phyloP scores from a whole-genome alignment of 1,139 yeast species.

The Blastobotrys petasosporus region DNA sequence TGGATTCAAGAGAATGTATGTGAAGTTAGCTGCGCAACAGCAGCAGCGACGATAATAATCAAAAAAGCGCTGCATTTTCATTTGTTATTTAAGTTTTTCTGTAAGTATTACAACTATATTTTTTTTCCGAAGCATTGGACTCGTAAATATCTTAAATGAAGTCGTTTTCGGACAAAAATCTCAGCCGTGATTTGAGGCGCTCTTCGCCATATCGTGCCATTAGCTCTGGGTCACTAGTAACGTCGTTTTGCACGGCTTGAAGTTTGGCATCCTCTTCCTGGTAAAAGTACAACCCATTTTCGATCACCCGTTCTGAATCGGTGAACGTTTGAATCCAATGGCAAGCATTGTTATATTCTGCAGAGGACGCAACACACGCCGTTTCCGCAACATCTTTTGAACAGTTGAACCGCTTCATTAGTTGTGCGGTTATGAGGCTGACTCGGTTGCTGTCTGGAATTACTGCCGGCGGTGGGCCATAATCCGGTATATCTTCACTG shows the following conservation, averaged over 20 bases:
- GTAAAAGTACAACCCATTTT: background rate
- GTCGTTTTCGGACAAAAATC: background rate
- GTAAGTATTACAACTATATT: background rate
- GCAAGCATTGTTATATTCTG: background rate
- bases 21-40: background rate
- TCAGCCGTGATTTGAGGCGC: background rate
- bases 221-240: background rate
- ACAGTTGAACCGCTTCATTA: background rate
- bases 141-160: no score
- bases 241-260: background rate
- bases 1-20: slow-evolving; percentile 67
- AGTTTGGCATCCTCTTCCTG: background rate
- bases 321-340: background rate
- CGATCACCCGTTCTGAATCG: background rate
- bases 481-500: background rate
- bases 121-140: no score
- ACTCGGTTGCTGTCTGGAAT: background rate
- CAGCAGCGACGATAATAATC: background rate
- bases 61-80: background rate
- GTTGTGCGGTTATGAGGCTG: background rate
- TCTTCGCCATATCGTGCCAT: background rate
- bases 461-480: background rate
- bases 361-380: background rate
- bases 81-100: background rate
- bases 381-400: background rate